These are phyloP conservation scores for Puccinellia tenuiflora DNA, from an alignment of 176 grass and related monocot species.

Conservation along the genomic window DNA sequence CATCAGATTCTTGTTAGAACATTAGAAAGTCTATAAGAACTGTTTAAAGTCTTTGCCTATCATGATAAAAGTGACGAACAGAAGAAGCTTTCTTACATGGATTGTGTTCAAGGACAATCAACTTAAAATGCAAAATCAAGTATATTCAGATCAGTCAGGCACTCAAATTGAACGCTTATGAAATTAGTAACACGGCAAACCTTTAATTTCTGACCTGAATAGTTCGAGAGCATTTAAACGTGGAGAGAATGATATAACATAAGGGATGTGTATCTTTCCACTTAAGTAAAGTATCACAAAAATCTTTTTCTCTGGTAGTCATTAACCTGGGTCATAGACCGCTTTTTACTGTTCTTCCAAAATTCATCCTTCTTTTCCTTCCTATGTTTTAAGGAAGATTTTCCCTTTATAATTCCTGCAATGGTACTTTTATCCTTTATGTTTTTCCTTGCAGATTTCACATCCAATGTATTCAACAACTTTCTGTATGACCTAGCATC, in stretches of 20 bases:
- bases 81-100: neutral
- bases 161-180: neutral
- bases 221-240: neutral
- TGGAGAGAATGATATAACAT: neutral
- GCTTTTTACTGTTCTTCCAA: constrained; percentile 82
- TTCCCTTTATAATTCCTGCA: constrained; percentile 60
- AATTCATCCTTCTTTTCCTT: constrained; percentile 85
- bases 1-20: neutral
- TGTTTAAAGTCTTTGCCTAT: neutral
- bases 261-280: neutral
- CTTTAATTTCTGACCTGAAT: neutral
- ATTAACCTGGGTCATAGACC: constrained; percentile 19
- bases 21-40: neutral
- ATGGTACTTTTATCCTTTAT: constrained; percentile 67
- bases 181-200: neutral
- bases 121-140: neutral
- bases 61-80: constrained; percentile 2
- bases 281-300: constrained; percentile 19
- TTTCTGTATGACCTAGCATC: constrained; percentile 68
- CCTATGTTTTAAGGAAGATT: constrained; percentile 48
- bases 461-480: constrained; percentile 63
- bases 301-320: constrained; percentile 19
- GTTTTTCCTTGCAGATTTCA: constrained; percentile 66
- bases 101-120: neutral
- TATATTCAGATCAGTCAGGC: neutral